A percentile compares a stretch with the other conserved stretches of the same genome.
Evolutionary conservation across 805 yeast genomes (phyloP).

Genomic region (Blastobotrys mokoenaii): DNA sequence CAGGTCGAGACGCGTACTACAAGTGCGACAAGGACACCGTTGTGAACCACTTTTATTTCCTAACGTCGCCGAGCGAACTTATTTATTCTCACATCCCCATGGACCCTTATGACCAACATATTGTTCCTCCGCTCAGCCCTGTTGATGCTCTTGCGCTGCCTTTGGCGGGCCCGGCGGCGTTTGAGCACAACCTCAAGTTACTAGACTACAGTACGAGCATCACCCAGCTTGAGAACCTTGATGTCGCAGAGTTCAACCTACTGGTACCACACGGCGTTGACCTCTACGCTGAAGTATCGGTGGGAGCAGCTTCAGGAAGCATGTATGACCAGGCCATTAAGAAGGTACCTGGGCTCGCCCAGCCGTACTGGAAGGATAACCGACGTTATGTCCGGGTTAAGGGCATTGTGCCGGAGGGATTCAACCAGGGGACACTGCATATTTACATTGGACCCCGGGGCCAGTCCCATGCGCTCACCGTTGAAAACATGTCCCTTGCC

Average conservation of each 20-base stretch:
- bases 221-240: constrained; percentile 63
- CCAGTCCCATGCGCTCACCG: constrained; percentile 2
- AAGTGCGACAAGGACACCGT: constrained; percentile 27
- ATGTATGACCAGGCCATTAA: constrained; percentile 32
- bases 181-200: constrained; percentile 49
- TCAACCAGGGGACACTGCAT: constrained; percentile 60
- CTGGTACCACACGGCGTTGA: constrained; percentile 66
- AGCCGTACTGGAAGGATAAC: constrained; percentile 60
- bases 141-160: constrained; percentile 75
- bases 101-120: constrained; percentile 71
- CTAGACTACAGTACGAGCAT: constrained; percentile 69
- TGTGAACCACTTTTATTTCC: constrained; percentile 57
- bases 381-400: constrained; percentile 68
- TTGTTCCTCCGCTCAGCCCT: constrained; percentile 76
- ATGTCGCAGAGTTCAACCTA: constrained; percentile 70
- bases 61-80: constrained; percentile 65
- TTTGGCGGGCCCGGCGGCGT: constrained; percentile 75
- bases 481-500: not conserved
- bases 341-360: constrained; percentile 56
- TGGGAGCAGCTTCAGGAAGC: constrained; percentile 8
- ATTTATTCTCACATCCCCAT: constrained; percentile 84
- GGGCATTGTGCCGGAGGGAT: constrained; percentile 67
- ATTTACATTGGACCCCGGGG: constrained; percentile 66
- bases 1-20: constrained; percentile 38
- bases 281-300: constrained; percentile 39